phyloP scores from a whole-genome alignment of 805 yeast species.

The Blastobotrys terrestris region DNA sequence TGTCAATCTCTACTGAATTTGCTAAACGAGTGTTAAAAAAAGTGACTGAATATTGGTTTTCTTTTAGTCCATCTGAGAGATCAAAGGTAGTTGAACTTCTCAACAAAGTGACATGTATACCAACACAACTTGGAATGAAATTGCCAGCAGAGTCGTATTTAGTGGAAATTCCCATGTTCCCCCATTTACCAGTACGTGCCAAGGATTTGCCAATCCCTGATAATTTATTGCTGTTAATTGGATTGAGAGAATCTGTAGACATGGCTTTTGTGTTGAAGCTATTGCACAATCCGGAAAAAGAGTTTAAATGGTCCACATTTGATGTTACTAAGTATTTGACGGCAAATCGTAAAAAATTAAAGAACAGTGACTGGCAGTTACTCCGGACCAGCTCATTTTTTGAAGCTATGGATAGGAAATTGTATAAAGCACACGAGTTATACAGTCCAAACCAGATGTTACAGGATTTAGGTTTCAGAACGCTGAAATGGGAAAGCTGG shows the following conservation, averaged over 20 bases:
- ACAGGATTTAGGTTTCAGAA: slow-evolving; percentile 24
- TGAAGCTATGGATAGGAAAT: slow-evolving; percentile 16
- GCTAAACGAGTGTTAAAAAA: slow-evolving; percentile 23
- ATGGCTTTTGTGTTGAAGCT: slow-evolving; percentile 33
- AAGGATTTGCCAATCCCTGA: slow-evolving; percentile 17
- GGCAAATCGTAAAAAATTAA: slow-evolving; percentile 23
- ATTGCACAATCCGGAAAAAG: slow-evolving; percentile 21
- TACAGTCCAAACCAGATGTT: slow-evolving; percentile 29
- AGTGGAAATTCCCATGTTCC: slow-evolving; percentile 29
- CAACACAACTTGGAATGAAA: slow-evolving; percentile 35
- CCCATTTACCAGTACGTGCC: slow-evolving; percentile 31
- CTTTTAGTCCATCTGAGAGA: slow-evolving; percentile 7
- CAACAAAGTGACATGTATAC: slow-evolving; percentile 25
- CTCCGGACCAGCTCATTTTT: slow-evolving; percentile 28
- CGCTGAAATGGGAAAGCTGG: slow-evolving; percentile 29
- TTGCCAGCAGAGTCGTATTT: slow-evolving; percentile 31
- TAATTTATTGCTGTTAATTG: slow-evolving; percentile 24
- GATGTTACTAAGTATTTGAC: slow-evolving; percentile 33
- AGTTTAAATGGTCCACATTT: slow-evolving; percentile 30
- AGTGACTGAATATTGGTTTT: slow-evolving; percentile 24
- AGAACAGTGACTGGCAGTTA: slow-evolving; percentile 27
- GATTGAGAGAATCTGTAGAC: slow-evolving; percentile 35
- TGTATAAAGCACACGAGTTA: slow-evolving; percentile 23
- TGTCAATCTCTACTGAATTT: slow-evolving; percentile 21
- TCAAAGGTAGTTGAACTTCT: slow-evolving; percentile 10